These are phyloP conservation scores for Aegilops sharonensis DNA, from an alignment of 176 grass and related monocot species.

Conservation along the genomic window DNA sequence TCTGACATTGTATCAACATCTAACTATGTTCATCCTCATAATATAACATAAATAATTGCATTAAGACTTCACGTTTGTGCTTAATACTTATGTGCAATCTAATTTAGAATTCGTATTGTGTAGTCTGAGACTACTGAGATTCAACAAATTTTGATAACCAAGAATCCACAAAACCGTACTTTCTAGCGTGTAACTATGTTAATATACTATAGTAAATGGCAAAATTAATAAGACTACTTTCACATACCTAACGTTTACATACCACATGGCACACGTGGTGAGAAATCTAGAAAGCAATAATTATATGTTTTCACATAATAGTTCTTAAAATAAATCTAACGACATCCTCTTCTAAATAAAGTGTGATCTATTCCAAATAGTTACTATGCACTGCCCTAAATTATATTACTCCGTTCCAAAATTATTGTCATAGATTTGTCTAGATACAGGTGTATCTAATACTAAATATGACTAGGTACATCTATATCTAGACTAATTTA, in stretches of 20 bases:
- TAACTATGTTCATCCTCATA: too few relatives aligned
- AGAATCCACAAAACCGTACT: not conserved
- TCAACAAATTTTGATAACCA: not conserved
- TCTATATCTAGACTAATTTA: too few relatives aligned
- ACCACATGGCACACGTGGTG: too few relatives aligned
- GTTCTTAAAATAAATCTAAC: not conserved
- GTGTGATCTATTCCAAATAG: too few relatives aligned
- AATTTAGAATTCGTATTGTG: not conserved
- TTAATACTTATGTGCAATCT: not conserved
- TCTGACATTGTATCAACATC: too few relatives aligned
- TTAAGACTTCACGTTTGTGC: not conserved
- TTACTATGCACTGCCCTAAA: not conserved
- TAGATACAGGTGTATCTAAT: too few relatives aligned
- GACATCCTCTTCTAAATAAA: too few relatives aligned
- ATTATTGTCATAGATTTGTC: too few relatives aligned
- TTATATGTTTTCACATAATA: not conserved
- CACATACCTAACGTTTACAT: not conserved
- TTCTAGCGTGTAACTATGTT: not conserved
- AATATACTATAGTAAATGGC: not conserved
- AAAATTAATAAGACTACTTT: not conserved
- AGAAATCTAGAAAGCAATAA: not conserved
- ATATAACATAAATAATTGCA: too few relatives aligned
- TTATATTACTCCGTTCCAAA: not conserved
- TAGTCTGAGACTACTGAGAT: not conserved
- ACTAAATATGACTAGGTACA: too few relatives aligned